A percentile compares a stretch with the other conserved stretches of the same genome.
These are phyloP conservation scores for Dendrocalamus sinicus DNA, from an alignment of 176 grass and related monocot genomes.

Conservation along the genomic window DNA sequence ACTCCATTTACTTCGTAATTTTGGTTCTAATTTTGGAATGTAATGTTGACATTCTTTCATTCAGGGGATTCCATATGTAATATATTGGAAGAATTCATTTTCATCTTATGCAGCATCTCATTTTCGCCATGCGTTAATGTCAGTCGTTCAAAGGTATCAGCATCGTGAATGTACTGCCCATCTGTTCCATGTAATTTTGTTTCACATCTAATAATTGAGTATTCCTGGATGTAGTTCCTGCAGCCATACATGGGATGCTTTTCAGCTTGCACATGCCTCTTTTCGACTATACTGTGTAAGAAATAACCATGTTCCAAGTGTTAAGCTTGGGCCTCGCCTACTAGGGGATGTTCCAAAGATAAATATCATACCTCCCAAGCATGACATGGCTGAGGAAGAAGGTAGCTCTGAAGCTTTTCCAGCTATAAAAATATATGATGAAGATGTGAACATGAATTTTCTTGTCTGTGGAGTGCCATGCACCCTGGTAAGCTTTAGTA, in stretches of 20 bases:
- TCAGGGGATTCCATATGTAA: slow-evolving; percentile 73
- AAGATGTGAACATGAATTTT: slow-evolving; percentile 63
- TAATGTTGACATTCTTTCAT: slow-evolving; percentile 24
- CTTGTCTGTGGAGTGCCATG: slow-evolving; percentile 65
- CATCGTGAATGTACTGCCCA: not conserved
- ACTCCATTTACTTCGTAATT: not conserved
- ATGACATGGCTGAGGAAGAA: slow-evolving; percentile 49
- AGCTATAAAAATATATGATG: slow-evolving; percentile 61
- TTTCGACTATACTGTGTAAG: slow-evolving; percentile 63
- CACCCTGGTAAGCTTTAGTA: slow-evolving; percentile 50
- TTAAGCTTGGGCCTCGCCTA: slow-evolving; percentile 55
- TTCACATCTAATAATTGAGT: slow-evolving; percentile 35
- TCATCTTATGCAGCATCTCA: slow-evolving; percentile 69
- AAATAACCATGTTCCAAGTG: slow-evolving; percentile 46
- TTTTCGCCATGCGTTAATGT: slow-evolving; percentile 68
- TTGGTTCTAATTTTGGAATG: not conserved
- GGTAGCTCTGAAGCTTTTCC: slow-evolving; percentile 45
- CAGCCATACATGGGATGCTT: slow-evolving; percentile 82
- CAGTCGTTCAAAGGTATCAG: slow-evolving; percentile 68
- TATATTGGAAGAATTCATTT: slow-evolving; percentile 78
- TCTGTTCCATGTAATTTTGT: slow-evolving; percentile 15
- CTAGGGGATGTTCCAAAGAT: slow-evolving; percentile 74
- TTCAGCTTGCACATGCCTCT: slow-evolving; percentile 77
- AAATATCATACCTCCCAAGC: slow-evolving; percentile 41
- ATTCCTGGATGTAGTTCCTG: slow-evolving; percentile 60